Evolutionary conservation across 352 stramenopile species (phyloP).

Genomic region (Phytophthora tubulina): DNA sequence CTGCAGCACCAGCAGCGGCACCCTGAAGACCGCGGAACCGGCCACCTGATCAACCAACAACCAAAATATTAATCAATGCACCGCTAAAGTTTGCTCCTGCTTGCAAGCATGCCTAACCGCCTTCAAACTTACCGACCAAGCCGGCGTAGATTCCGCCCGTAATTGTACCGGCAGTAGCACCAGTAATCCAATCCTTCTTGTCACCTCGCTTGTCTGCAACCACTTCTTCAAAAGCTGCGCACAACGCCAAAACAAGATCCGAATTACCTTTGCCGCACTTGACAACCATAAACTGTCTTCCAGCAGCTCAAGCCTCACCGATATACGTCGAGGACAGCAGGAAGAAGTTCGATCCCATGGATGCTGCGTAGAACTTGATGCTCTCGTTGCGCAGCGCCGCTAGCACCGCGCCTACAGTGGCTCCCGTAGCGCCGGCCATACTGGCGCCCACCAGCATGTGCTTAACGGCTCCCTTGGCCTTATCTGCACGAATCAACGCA

Average conservation of each 20-base stretch:
- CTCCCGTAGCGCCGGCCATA: conserved; percentile 63
- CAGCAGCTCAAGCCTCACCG: conserved; percentile 38
- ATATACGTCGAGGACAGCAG: conserved; percentile 88
- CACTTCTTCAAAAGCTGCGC: conserved; percentile 77
- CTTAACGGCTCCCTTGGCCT: conserved; percentile 72
- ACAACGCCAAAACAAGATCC: background rate
- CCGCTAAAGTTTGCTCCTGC: background rate
- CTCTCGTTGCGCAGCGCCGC: conserved; percentile 80
- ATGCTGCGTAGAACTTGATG: conserved; percentile 83
- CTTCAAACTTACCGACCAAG: conserved; percentile 59
- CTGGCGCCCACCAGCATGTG: conserved; percentile 74
- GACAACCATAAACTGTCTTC: background rate
- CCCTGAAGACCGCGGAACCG: conserved; percentile 76
- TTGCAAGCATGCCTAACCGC: background rate
- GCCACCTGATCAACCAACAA: conserved; percentile 53
- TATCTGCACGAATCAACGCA: conserved; percentile 44
- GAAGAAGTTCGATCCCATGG: conserved; percentile 90
- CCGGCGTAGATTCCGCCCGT: conserved; percentile 81
- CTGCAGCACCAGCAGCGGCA: conserved; percentile 61
- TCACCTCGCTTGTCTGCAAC: conserved; percentile 71
- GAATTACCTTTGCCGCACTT: too few relatives aligned
- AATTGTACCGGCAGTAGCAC: conserved; percentile 60
- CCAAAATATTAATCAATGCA: background rate
- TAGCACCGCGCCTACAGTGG: conserved; percentile 64
- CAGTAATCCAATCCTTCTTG: conserved; percentile 71